A percentile compares a stretch with the other conserved stretches of the same genome.
phyloP scores from a whole-genome alignment of 495 filamentous ascomycete genomes.

The Parachaetomium inaequale region DNA sequence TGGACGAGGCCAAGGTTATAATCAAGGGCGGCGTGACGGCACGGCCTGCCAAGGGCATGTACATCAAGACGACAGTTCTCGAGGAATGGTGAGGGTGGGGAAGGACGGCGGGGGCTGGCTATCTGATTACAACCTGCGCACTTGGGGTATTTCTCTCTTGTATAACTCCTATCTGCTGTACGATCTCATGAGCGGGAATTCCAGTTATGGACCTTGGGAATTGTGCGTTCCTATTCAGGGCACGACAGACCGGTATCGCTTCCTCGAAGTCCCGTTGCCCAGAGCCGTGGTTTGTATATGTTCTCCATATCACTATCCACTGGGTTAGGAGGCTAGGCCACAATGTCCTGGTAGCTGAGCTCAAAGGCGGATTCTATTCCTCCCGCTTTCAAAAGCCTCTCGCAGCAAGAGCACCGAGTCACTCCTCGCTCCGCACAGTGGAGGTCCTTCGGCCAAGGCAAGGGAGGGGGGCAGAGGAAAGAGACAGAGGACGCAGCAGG shows the following conservation, averaged over 20 bases:
- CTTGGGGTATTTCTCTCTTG: neutral
- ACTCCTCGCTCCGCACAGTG: neutral
- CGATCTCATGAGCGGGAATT: neutral
- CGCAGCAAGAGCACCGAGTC: neutral
- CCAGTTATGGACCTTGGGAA: neutral
- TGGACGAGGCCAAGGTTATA: conserved; percentile 53
- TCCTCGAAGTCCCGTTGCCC: no score
- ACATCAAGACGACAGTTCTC: conserved; percentile 55
- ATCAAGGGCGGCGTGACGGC: conserved; percentile 60
- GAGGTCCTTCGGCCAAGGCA: neutral
- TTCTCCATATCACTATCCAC: no score
- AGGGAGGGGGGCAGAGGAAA: neutral
- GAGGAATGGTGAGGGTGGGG: conserved; percentile 55
- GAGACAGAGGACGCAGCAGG: no score
- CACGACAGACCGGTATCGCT: no score
- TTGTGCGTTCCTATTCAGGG: neutral
- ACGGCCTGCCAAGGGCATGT: conserved; percentile 62
- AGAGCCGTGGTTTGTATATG: no score
- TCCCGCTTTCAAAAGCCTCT: neutral
- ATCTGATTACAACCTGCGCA: neutral
- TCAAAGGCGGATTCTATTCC: neutral
- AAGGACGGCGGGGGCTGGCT: neutral
- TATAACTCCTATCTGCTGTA: neutral
- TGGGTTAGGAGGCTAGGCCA: no score
- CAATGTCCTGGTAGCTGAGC: no score